Conservation (phyloP, 2,329 filamentous ascomycete species). For the Camillea tinctor region DNA sequence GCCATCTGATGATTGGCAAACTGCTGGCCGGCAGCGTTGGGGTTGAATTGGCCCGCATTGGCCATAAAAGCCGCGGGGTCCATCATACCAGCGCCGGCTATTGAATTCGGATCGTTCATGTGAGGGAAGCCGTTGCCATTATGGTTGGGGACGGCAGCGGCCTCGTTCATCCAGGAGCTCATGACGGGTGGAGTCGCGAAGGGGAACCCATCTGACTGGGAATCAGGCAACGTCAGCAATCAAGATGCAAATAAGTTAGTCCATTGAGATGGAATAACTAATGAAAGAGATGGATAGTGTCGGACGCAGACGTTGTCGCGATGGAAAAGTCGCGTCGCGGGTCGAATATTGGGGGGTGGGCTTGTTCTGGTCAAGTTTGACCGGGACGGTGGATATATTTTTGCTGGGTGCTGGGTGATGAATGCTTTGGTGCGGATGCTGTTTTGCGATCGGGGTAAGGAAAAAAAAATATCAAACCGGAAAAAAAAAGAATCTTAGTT, state of each 20-base stretch:
- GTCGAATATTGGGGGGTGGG: conserved; percentile 35
- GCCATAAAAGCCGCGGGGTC: conserved; percentile 64
- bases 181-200: conserved; percentile 54
- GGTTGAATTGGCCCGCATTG: conserved; percentile 59
- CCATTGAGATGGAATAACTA: conserved; percentile 42
- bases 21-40: conserved; percentile 46
- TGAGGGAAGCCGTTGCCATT: conserved; percentile 68
- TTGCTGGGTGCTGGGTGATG: conserved; percentile 6
- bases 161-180: conserved; percentile 73
- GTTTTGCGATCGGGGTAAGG: conserved; percentile 29
- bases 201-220: conserved; percentile 47
- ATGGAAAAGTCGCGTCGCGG: conserved; percentile 46
- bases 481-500: conserved; percentile 17
- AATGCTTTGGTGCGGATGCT: conserved; percentile 10
- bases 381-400: conserved; percentile 19
- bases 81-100: conserved; percentile 56
- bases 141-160: conserved; percentile 62
- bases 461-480: conserved; percentile 7
- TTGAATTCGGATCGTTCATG: conserved; percentile 59
- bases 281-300: conserved; percentile 39
- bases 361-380: conserved; percentile 26
- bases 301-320: conserved; percentile 36
- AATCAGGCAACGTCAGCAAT: conserved; percentile 42
- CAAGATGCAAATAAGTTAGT: conserved; percentile 37
- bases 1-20: conserved; percentile 59